phyloP scores from a whole-genome alignment of 73 alveolate species.

The Tetrahymena elliotti region DNA sequence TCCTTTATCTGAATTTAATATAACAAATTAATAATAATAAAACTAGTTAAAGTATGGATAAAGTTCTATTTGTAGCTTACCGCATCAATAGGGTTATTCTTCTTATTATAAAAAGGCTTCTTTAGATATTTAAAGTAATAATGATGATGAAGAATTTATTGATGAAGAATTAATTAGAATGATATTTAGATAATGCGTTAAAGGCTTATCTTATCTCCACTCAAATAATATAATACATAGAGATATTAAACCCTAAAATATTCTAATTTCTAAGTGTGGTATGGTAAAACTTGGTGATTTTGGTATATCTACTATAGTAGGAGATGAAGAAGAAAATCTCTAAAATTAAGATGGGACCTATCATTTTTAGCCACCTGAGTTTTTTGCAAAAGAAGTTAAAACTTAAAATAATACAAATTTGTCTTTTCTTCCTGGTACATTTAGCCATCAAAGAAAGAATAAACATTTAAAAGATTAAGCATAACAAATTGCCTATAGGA shows the following conservation, averaged over 20 bases:
- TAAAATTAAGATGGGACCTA: neutral
- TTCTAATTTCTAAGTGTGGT: neutral
- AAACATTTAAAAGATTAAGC: neutral
- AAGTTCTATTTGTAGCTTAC: neutral
- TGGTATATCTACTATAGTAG: neutral
- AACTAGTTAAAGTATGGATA: neutral
- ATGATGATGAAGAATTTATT: neutral
- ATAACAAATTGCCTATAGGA: neutral
- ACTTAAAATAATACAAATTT: neutral
- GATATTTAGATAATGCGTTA: neutral
- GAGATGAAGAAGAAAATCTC: neutral
- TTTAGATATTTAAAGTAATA: neutral
- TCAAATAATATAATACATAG: slow-evolving; percentile 2
- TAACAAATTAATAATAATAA: neutral
- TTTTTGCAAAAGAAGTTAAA: neutral
- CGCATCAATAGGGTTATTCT: neutral
- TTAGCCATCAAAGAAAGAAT: neutral
- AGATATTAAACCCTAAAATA: neutral
- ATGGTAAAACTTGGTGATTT: neutral
- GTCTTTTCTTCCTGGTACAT: neutral
- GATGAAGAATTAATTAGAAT: neutral
- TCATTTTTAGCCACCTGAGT: neutral
- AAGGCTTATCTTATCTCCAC: neutral
- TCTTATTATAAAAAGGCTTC: neutral
- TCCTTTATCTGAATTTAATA: neutral